Conservation (phyloP, 2,329 filamentous ascomycete genomes). For the Beauveria varroae region DNA sequence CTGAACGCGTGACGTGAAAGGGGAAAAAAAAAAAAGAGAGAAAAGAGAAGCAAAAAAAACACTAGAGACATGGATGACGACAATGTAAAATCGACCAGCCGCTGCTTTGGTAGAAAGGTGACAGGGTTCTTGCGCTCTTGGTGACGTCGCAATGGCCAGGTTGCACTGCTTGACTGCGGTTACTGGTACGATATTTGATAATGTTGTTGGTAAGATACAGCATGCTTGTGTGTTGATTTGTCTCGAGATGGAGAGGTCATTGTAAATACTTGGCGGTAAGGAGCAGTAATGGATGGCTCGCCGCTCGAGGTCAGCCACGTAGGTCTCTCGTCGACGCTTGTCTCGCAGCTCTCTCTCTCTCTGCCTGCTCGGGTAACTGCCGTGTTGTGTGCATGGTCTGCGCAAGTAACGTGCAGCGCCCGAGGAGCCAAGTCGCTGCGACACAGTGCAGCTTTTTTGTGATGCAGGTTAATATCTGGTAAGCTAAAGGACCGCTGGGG, state of each 20-base stretch:
- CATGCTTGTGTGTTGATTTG: no score
- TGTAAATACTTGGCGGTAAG: neutral
- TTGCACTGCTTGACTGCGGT: neutral
- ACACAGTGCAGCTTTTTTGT: no score
- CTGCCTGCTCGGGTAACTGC: no score
- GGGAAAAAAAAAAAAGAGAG: neutral
- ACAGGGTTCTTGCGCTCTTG: neutral
- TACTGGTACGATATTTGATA: neutral
- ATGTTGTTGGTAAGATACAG: neutral
- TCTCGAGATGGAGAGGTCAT: neutral
- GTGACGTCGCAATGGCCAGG: neutral
- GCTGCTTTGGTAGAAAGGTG: neutral
- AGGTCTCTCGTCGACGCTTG: no score
- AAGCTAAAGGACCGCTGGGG: no score
- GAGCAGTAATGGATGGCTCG: neutral
- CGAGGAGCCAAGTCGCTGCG: no score
- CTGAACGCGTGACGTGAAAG: slow-evolving; percentile 9
- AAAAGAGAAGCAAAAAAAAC: neutral
- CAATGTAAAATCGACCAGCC: neutral
- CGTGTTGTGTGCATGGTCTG: no score
- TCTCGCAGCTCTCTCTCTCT: no score
- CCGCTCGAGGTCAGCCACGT: no score
- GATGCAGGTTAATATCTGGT: no score
- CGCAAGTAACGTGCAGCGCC: no score
- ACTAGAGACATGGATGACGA: neutral